Evolutionary conservation across 805 yeast genomes (phyloP), one percentile per base, ranked within the genome.

Genomic region (Suhomyces vadensis): DNA sequence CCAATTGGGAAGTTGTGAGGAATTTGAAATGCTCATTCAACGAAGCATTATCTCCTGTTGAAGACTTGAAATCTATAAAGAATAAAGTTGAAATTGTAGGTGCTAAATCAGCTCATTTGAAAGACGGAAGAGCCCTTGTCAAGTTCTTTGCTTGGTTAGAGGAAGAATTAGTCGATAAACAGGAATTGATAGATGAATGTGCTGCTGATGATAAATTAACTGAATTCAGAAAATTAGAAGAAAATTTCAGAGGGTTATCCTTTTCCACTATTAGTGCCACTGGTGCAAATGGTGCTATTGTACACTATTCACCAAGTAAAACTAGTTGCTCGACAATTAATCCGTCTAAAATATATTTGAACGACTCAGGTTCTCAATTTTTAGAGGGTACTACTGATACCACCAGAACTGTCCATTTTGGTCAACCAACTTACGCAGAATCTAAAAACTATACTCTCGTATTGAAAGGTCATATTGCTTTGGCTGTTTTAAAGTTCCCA

Each of bases 271-370:
- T 86, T 38, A 80, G 88, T 41, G 79, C 90, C 4, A 73, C 87
- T 1, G 94, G 92, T 0, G 71, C 88, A 9, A 86, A 85, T 59
- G 87, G 88, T 6, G 87, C 94, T 1, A 71, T 86, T 23, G 83
- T 87, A 48, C 95, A 87, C 60, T 87, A 87, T 60, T 67, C 80
- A 33, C 94, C 95, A 3, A 53, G 60, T 9, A 58, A 63, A 40
- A 67, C 67, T 2, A 57, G 61, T 8, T 71, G 76, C 46, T 54
- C 77, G 5, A 61, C 73, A 6, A 79, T 81, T 35, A 75, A 79
- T 51, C 83, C 82, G 5, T 63, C 67, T 29, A 73, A 77, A 39
- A 65, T 79, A 17, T 81, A 79, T 56, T 66, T 81, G 35, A 70
- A 75, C 54, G 86, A 81, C 57, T 74, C 82, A 2, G 85, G 86